Evolutionary conservation across 2,329 filamentous ascomycete species (phyloP), one percentile per base, ranked within the genome.

Genomic region (Neophaeococcomyces mojaviensis): DNA sequence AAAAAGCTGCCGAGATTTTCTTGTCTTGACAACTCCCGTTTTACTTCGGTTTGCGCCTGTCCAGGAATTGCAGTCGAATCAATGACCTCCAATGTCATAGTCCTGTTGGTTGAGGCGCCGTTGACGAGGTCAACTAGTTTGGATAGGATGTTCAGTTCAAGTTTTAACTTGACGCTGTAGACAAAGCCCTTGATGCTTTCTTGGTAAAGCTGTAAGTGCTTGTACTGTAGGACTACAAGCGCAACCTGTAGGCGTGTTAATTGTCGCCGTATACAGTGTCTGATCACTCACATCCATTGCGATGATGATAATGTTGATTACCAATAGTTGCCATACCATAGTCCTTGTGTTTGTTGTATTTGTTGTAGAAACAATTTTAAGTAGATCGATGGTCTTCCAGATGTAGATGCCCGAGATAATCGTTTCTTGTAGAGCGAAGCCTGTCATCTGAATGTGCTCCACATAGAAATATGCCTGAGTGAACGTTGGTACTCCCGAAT

Each of bases 381-480:
- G 63, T 47, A 77, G 65, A 68, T 64, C 68, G 48, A 71, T 58
- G 0, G 75, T 74, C 51, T 77, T 73, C 58, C 62, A 64, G 46
- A 79, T 75, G 56, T 76, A 78, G 13, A 76, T 58, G 1, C 64
- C 63, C 1, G 74, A 76, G 44, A 78, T 68, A 49, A 76, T 64
- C 41, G 71, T 65, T 48, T 78, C 76, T 53, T 78, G 76, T 13
- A 77, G 46, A 51, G 71, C 75, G 54, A 78, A 78, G 8, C 72
- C 63, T 3, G 71, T 73, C 55, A 78, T 69, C 54, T 78, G 73
- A 22, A 78, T 65, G 55, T 73, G 72, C 51, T 78, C 76, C 61
- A 73, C 67, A 37, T 69, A 54, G 34, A 65, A 64, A 54, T 69
- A 71, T 7, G 61, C 65, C 4, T 44, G 42, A 16, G 57, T 53